Evolutionary conservation across 1,284 basidiomycete genomes (phyloP).

Genomic region (Trametes pubescens): DNA sequence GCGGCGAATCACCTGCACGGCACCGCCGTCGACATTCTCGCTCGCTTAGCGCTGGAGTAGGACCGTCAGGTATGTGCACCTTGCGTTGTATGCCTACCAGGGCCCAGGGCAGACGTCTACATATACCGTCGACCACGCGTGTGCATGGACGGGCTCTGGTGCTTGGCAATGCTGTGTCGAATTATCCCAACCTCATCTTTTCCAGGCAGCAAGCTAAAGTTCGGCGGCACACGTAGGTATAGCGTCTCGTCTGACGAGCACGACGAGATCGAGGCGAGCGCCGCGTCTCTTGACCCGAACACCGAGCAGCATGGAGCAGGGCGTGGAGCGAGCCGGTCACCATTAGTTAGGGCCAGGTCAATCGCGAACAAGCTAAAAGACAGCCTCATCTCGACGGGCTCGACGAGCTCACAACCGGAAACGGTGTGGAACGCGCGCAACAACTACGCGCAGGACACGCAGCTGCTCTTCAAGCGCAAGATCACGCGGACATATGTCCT

Average conservation of each 20-base stretch:
- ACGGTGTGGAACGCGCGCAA: slow-evolving; percentile 84
- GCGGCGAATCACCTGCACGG: slow-evolving; percentile 38
- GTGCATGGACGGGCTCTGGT: no score
- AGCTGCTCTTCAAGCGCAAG: slow-evolving; percentile 91
- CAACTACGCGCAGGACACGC: slow-evolving; percentile 89
- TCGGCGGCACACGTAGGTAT: slow-evolving; percentile 46
- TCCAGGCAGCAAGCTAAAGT: slow-evolving; percentile 34
- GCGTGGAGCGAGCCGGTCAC: slow-evolving; percentile 31
- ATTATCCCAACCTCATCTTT: slow-evolving; percentile 3
- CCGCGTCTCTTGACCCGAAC: slow-evolving; percentile 45
- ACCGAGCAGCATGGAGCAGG: slow-evolving; percentile 29
- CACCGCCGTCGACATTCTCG: slow-evolving; percentile 47
- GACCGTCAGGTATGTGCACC: slow-evolving; percentile 37
- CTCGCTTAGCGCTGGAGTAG: slow-evolving; percentile 42
- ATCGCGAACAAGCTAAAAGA: slow-evolving; percentile 62
- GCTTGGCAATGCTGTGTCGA: not conserved
- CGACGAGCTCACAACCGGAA: slow-evolving; percentile 41
- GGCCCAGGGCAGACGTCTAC: not conserved
- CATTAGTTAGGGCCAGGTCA: slow-evolving; percentile 46
- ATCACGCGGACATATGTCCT: slow-evolving; percentile 90
- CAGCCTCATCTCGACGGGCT: slow-evolving; percentile 54
- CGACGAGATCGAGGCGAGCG: slow-evolving; percentile 52
- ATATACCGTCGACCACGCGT: no score
- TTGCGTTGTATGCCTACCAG: not conserved
- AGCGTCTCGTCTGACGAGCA: slow-evolving; percentile 65